phyloP scores from a whole-genome alignment of 2,329 filamentous ascomycete genomes.

The Trichoderma breve region DNA sequence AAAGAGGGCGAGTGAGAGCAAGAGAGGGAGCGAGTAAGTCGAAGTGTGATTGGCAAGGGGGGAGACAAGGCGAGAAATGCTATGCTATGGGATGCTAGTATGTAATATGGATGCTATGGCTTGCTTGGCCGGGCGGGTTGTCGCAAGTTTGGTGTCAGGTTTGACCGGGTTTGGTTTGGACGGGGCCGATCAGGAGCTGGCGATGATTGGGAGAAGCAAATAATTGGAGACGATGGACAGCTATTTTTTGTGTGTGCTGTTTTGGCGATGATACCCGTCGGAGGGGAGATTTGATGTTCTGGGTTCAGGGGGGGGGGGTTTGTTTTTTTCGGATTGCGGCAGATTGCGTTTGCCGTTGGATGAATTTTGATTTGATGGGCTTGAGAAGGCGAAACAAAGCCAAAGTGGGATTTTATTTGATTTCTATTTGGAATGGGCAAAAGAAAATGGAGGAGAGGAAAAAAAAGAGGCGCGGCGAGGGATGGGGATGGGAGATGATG shows the following conservation, averaged over 20 bases:
- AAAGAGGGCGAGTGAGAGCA: not conserved
- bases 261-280: not conserved
- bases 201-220: not conserved
- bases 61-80: not conserved
- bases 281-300: not conserved
- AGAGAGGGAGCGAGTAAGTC: slow-evolving; percentile 1
- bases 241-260: not conserved
- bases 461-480: slow-evolving; percentile 6
- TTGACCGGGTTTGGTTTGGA: slow-evolving; percentile 1
- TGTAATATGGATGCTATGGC: not conserved
- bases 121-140: not conserved
- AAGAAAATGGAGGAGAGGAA: not conserved
- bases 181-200: not conserved
- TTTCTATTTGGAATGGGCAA: not conserved
- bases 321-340: not conserved
- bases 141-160: slow-evolving; percentile 18
- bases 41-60: slow-evolving; percentile 6
- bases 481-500: slow-evolving; percentile 17
- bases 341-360: not conserved
- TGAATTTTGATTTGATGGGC: too few species aligned
- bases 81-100: not conserved
- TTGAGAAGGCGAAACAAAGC: not conserved
- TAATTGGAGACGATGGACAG: slow-evolving; percentile 4
- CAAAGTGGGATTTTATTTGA: not conserved
- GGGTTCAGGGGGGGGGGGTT: not conserved